These are phyloP conservation scores for Rubus parviflorus DNA, from an alignment of 306 rosid genomes.

Conservation along the genomic window DNA sequence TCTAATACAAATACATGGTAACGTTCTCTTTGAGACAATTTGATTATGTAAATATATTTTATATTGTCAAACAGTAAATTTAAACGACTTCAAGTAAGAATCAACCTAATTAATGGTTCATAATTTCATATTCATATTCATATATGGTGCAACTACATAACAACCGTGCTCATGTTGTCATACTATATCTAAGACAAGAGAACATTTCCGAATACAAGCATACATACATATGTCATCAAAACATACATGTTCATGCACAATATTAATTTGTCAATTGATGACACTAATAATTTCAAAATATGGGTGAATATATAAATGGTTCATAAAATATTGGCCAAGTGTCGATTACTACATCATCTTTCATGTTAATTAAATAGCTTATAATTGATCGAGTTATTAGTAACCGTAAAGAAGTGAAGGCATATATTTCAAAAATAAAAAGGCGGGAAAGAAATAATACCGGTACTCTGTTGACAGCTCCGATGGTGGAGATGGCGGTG, in stretches of 20 bases:
- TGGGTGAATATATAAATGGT: too few species aligned
- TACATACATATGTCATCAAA: too few species aligned
- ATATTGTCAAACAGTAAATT: background rate
- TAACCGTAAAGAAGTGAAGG: background rate
- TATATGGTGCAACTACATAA: background rate
- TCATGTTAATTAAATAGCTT: background rate
- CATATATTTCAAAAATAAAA: background rate
- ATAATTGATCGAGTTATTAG: background rate
- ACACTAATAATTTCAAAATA: too few species aligned
- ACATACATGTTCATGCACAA: too few species aligned
- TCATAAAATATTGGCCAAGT: too few species aligned
- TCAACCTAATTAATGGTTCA: background rate
- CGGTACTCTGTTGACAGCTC: constrained; percentile 64
- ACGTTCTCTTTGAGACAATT: background rate
- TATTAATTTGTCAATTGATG: too few species aligned
- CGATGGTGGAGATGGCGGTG: constrained; percentile 73
- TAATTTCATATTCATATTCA: background rate
- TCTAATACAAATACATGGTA: background rate
- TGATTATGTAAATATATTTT: background rate
- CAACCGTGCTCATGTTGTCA: background rate
- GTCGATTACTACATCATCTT: background rate
- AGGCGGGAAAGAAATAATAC: constrained; percentile 38
- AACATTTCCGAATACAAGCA: too few species aligned
- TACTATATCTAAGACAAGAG: background rate
- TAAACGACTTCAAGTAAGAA: background rate